These are phyloP conservation scores for Bisporella sp. DNA, from an alignment of 2,329 filamentous ascomycete species.

Conservation along the genomic window DNA sequence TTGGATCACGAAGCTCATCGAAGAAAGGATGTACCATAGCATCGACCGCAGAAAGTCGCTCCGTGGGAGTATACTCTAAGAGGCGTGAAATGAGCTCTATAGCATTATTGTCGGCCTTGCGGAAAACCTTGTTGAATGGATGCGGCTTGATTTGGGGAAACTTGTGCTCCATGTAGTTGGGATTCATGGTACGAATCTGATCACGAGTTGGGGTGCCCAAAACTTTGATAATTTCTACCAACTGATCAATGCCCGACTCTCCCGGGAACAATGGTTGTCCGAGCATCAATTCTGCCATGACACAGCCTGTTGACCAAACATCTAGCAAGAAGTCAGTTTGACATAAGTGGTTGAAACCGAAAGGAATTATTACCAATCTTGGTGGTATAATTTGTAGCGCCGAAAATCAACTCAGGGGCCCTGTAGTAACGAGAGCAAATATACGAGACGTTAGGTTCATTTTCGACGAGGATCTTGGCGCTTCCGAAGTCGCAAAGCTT, in stretches of 20 bases:
- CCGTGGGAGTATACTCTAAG: conserved; percentile 94
- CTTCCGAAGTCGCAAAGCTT: conserved; percentile 99
- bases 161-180: conserved; percentile 99
- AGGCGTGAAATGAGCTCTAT: conserved; percentile 92
- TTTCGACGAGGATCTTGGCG: conserved; percentile 96
- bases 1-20: conserved; percentile 89
- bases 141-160: conserved; percentile 99
- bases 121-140: conserved; percentile 98
- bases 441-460: conserved; percentile 98
- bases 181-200: conserved; percentile 99
- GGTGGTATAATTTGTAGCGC: conserved; percentile 97
- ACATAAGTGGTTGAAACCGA: not conserved
- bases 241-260: conserved; percentile 95
- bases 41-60: conserved; percentile 86
- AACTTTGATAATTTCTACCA: conserved; percentile 99
- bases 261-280: conserved; percentile 96
- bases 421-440: conserved; percentile 99
- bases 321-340: conserved; percentile 45
- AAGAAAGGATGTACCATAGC: conserved; percentile 99
- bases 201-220: conserved; percentile 93
- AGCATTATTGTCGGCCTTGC: conserved; percentile 86
- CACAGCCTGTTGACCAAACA: conserved; percentile 98
- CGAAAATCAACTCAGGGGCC: conserved; percentile 95
- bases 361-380: conserved; percentile 77
- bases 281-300: conserved; percentile 99